These are phyloP conservation scores for Corymbia citriodora DNA, from an alignment of 441 rosid species.

Conservation along the genomic window DNA sequence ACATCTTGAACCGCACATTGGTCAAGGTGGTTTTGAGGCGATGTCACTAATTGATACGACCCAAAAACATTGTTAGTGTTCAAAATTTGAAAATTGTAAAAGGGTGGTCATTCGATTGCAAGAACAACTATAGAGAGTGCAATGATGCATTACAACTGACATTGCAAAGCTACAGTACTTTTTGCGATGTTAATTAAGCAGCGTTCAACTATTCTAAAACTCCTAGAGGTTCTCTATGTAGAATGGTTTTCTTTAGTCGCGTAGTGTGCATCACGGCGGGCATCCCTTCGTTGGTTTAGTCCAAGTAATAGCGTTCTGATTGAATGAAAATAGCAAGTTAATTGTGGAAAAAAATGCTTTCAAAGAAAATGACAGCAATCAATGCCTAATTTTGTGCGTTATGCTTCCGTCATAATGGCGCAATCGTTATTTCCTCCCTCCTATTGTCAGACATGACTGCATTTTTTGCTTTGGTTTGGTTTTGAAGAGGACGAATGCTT, in stretches of 20 bases:
- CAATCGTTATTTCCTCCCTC: not conserved
- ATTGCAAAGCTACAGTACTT: not conserved
- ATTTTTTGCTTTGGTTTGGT: not conserved
- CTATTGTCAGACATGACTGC: accelerated
- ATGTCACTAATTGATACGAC: accelerated
- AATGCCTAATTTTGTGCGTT: not conserved
- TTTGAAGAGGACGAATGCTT: not conserved
- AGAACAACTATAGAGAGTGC: accelerated
- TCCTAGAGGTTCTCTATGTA: not conserved
- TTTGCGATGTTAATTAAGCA: not conserved
- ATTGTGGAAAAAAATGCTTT: not conserved
- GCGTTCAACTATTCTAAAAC: not conserved
- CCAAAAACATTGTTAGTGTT: accelerated
- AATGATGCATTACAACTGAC: not conserved
- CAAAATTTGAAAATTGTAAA: not conserved
- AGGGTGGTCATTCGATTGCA: not conserved
- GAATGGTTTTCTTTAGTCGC: not conserved
- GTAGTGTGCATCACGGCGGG: not conserved
- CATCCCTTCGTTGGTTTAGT: not conserved
- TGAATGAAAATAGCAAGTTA: not conserved
- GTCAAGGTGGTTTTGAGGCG: accelerated
- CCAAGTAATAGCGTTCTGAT: not conserved
- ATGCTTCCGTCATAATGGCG: not conserved
- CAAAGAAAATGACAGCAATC: not conserved
- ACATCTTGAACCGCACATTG: not conserved